Conservation (phyloP, 441 rosid genomes). For the Adansonia gregorii region DNA sequence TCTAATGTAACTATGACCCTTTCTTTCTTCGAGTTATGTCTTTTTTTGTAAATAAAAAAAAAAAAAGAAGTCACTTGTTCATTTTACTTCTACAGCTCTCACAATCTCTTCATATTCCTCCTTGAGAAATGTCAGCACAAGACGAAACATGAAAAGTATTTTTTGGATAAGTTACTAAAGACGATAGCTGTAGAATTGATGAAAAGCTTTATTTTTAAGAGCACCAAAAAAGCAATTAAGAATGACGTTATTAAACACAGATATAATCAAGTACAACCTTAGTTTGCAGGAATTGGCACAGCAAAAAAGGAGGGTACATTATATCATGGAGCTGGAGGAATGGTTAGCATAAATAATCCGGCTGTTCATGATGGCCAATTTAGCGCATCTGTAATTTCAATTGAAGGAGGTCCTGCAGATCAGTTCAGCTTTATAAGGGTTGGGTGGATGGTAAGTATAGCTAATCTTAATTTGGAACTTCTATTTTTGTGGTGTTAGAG, state of each 20-base stretch:
- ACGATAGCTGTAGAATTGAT: too few species aligned
- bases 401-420: conserved; percentile 11
- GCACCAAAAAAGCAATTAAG: background rate
- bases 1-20: too few species aligned
- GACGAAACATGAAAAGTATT: background rate
- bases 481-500: background rate
- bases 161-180: background rate
- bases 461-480: background rate
- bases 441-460: conserved; percentile 27
- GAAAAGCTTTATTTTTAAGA: too few species aligned
- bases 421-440: conserved; percentile 21
- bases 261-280: background rate
- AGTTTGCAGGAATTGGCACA: conserved; percentile 28
- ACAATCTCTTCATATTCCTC: too few species aligned
- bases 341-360: conserved; percentile 16
- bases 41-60: too few species aligned
- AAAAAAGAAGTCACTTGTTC: too few species aligned
- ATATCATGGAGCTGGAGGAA: conserved; percentile 23
- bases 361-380: conserved; percentile 11
- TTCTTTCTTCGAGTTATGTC: too few species aligned
- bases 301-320: background rate
- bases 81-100: too few species aligned
- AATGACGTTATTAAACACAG: background rate
- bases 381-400: conserved; percentile 16
- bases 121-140: too few species aligned